Percentiles rank a stretch among this genome's conserved stretches.
Evolutionary conservation across 169 alveolate genomes (phyloP).

Genomic region (Perkinsus olseni): DNA sequence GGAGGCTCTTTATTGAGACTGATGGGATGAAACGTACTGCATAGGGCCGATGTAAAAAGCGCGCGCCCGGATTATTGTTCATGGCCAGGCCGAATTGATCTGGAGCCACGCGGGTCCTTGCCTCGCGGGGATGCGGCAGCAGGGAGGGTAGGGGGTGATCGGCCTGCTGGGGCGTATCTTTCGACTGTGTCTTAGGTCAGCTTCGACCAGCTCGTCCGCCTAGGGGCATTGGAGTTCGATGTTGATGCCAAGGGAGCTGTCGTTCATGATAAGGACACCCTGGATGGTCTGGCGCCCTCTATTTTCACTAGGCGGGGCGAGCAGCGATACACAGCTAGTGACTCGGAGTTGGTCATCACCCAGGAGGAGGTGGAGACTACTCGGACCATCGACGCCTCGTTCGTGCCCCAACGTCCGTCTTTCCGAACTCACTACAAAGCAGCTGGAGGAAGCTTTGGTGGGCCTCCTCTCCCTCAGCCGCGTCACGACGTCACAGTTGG

Average conservation of each 20-base stretch:
- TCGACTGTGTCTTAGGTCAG: not conserved
- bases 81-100: not conserved
- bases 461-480: not conserved
- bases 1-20: not conserved
- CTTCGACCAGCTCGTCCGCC: not conserved
- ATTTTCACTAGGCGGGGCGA: not conserved
- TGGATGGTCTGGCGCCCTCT: not conserved
- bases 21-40: not conserved
- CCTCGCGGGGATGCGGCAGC: not conserved
- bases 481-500: not conserved
- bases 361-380: not conserved
- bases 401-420: not conserved
- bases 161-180: not conserved
- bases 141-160: not conserved
- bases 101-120: not conserved
- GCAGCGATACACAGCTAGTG: not conserved
- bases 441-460: not conserved
- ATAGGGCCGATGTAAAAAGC: not conserved
- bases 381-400: not conserved
- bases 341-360: not conserved
- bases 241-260: not conserved
- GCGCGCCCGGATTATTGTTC: not conserved
- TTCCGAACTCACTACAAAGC: not conserved
- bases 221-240: not conserved
- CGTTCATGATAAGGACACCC: not conserved